Conservation (phyloP, 345 rosid genomes). For the Gossypium mustelinum region DNA sequence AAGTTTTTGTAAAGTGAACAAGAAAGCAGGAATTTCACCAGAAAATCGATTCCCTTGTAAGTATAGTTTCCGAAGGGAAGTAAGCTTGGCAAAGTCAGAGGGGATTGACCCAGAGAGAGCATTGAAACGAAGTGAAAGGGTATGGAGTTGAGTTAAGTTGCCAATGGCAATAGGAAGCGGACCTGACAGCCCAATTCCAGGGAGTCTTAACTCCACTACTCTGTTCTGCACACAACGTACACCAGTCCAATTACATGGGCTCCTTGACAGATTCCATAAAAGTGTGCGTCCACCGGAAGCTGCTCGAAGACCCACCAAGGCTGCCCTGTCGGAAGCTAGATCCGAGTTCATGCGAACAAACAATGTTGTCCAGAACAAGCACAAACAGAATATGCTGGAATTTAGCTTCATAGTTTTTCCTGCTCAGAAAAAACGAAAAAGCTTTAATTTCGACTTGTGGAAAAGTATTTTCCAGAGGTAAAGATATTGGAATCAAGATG, state of each 20-base stretch:
- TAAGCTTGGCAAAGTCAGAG: not conserved
- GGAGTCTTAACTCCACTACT: not conserved
- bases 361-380: not conserved
- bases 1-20: not conserved
- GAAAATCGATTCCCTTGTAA: not conserved
- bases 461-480: not conserved
- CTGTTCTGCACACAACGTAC: not conserved
- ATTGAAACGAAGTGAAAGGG: conserved; percentile 1
- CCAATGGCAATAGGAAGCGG: not conserved
- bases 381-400: not conserved
- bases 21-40: not conserved
- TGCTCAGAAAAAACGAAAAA: not conserved
- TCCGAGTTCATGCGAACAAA: not conserved
- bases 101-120: not conserved
- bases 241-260: not conserved
- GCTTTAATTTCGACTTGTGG: not conserved
- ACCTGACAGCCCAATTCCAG: not conserved
- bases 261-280: not conserved
- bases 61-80: not conserved
- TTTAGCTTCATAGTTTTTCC: not conserved
- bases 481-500: not conserved
- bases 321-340: not conserved
- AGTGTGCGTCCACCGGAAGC: not conserved
- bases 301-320: not conserved
- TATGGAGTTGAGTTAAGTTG: not conserved